These are phyloP conservation scores for Parachlorella kessleri DNA, from an alignment of 139 green algal genomes.

Conservation along the genomic window DNA sequence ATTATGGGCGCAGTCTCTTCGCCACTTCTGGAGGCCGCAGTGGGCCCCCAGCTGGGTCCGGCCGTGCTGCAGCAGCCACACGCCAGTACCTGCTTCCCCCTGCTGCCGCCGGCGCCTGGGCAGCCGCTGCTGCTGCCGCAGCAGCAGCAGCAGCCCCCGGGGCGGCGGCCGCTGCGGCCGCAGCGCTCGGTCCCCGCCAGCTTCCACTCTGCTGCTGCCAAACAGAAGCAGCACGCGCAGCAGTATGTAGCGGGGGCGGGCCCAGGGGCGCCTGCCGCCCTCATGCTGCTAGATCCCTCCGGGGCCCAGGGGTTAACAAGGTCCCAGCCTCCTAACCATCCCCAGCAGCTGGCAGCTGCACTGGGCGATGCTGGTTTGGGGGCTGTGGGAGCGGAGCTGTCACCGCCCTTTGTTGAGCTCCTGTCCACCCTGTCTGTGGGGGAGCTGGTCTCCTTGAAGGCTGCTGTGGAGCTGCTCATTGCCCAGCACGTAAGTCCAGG, in stretches of 20 bases:
- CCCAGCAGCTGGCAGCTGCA: background rate
- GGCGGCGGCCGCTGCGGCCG: background rate
- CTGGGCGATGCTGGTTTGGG: background rate
- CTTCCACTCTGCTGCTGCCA: background rate
- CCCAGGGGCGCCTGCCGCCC: too few species aligned
- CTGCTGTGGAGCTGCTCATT: slow-evolving; percentile 20
- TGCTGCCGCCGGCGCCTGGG: background rate
- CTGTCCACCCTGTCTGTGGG: background rate
- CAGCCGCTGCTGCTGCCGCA: background rate
- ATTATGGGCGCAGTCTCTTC: too few species aligned
- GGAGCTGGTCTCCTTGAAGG: slow-evolving; percentile 11
- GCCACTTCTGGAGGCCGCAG: too few species aligned
- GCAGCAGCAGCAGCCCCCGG: background rate
- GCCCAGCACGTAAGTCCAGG: slow-evolving; percentile 12
- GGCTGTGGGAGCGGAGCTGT: background rate
- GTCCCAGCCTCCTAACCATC: background rate
- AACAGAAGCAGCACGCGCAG: background rate
- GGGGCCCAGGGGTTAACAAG: too few species aligned
- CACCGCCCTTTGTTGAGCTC: background rate
- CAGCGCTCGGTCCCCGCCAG: background rate
- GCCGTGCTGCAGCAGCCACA: too few species aligned
- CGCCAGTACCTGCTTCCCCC: too few species aligned
- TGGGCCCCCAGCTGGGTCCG: too few species aligned
- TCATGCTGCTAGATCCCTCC: too few species aligned
- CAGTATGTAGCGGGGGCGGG: too few species aligned